Percentiles rank a stretch among this genome's conserved stretches.
Conservation (phyloP, 2,329 filamentous ascomycete species). For the Penicillium sp. region DNA sequence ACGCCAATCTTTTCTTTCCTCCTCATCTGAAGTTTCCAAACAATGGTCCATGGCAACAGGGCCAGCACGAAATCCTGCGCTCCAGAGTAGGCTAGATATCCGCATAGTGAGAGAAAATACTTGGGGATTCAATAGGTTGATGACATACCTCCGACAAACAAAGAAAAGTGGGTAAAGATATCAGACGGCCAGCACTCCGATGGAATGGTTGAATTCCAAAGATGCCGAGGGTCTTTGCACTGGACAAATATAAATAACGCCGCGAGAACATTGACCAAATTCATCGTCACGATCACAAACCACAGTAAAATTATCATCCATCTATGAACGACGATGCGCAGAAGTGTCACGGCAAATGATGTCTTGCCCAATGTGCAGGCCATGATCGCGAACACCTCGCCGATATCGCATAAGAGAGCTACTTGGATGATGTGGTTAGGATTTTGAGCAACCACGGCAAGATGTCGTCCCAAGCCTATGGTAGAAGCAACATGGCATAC, state of each 20-base stretch:
- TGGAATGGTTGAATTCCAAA: slow-evolving; percentile 25
- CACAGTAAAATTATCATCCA: slow-evolving; percentile 43
- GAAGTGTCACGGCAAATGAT: slow-evolving; percentile 46
- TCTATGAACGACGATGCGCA: slow-evolving; percentile 39
- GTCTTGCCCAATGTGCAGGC: slow-evolving; percentile 46
- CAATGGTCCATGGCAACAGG: slow-evolving; percentile 42
- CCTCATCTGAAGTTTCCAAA: slow-evolving; percentile 41
- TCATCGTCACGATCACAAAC: slow-evolving; percentile 35
- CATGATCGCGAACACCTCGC: slow-evolving; percentile 42
- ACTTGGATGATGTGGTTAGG: slow-evolving; percentile 21
- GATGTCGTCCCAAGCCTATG: slow-evolving; percentile 19
- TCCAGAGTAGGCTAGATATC: slow-evolving; percentile 25
- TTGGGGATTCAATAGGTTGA: neutral
- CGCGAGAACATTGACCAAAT: slow-evolving; percentile 24
- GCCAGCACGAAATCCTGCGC: slow-evolving; percentile 43
- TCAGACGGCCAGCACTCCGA: slow-evolving; percentile 25
- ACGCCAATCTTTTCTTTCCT: slow-evolving; percentile 44
- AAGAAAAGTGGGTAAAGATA: slow-evolving; percentile 26
- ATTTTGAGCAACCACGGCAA: slow-evolving; percentile 9
- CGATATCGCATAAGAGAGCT: slow-evolving; percentile 27
- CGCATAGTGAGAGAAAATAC: too few species aligned
- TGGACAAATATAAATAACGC: slow-evolving; percentile 26
- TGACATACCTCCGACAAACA: slow-evolving; percentile 25
- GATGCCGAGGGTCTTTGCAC: slow-evolving; percentile 26
- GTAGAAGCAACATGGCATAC: slow-evolving; percentile 22